Conservation (phyloP, 23 red algal genomes). For the Gracilariopsis chorda region DNA sequence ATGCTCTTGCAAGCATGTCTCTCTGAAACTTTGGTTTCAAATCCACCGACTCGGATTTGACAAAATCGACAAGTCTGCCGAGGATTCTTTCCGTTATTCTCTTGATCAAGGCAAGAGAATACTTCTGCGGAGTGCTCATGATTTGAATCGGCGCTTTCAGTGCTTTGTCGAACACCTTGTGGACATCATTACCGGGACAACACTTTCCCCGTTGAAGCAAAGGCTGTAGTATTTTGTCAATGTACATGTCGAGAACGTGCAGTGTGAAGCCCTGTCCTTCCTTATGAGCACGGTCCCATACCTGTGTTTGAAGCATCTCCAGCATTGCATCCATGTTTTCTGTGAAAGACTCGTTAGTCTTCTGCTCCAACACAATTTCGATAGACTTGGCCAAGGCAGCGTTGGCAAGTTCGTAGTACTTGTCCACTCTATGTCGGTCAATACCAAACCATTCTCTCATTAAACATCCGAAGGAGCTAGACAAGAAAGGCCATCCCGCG, state of each 20-base stretch:
- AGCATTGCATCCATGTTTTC: neutral
- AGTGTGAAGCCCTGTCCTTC: slow-evolving; percentile 48
- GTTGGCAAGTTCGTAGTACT: slow-evolving; percentile 71
- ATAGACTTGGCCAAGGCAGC: neutral
- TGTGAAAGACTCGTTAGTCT: slow-evolving; percentile 14
- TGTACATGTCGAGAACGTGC: slow-evolving; percentile 61
- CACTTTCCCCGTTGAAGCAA: neutral
- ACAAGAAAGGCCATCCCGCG: slow-evolving; percentile 44
- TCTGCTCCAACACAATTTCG: neutral
- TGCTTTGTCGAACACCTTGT: slow-evolving; percentile 37
- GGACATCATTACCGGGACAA: slow-evolving; percentile 9
- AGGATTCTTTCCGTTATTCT: slow-evolving; percentile 26
- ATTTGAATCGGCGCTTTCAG: neutral
- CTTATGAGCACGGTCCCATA: slow-evolving; percentile 9
- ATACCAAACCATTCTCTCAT: slow-evolving; percentile 74
- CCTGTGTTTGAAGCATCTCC: slow-evolving; percentile 16
- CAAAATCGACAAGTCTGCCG: neutral
- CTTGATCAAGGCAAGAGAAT: neutral
- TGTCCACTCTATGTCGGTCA: slow-evolving; percentile 67
- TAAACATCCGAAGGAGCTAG: slow-evolving; percentile 31
- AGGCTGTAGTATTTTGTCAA: slow-evolving; percentile 34
- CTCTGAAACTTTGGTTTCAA: slow-evolving; percentile 23
- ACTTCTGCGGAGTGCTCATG: neutral
- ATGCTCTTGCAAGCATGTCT: slow-evolving; percentile 28
- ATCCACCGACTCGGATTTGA: slow-evolving; percentile 3